Evolutionary conservation across 129 eudicot genomes (phyloP).

Genomic region (Pulicaria dysenterica): DNA sequence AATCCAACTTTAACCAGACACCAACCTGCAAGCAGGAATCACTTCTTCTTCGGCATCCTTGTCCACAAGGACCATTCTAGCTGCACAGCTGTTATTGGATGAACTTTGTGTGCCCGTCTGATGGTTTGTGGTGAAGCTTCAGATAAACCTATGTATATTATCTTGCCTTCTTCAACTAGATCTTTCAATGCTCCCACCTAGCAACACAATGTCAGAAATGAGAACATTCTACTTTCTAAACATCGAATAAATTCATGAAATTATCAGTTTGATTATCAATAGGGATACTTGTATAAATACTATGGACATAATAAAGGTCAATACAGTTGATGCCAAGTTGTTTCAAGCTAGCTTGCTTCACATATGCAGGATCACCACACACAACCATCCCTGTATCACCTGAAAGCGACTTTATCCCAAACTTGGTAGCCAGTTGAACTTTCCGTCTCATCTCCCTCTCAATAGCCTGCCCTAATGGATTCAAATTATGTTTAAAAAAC

Average conservation of each 20-base stretch:
- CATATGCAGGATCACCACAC: constrained; percentile 51
- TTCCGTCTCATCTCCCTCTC: constrained; percentile 48
- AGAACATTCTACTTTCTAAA: not conserved
- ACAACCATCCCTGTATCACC: constrained; percentile 37
- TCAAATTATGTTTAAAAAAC: not conserved
- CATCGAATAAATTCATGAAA: not conserved
- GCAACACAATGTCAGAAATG: not conserved
- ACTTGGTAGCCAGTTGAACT: constrained; percentile 54
- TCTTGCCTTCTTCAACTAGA: constrained; percentile 62
- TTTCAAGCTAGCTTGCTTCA: constrained; percentile 54
- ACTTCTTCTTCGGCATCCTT: constrained; percentile 64
- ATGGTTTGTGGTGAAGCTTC: constrained; percentile 67
- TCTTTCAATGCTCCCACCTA: constrained; percentile 63
- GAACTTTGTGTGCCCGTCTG: constrained; percentile 61
- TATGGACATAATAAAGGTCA: constrained; percentile 57
- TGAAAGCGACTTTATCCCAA: constrained; percentile 44
- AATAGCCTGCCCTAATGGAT: constrained; percentile 37
- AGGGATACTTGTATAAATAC: constrained; percentile 54
- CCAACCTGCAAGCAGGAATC: constrained; percentile 62
- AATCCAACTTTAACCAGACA: constrained; percentile 8
- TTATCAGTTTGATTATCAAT: too few species aligned
- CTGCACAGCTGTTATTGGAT: constrained; percentile 63
- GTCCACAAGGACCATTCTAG: constrained; percentile 71
- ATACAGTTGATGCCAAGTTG: constrained; percentile 50
- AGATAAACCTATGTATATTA: constrained; percentile 61